Evolutionary conservation across 371 early-diverging fungal genomes (phyloP).

Genomic region (Umbelopsis sp.): DNA sequence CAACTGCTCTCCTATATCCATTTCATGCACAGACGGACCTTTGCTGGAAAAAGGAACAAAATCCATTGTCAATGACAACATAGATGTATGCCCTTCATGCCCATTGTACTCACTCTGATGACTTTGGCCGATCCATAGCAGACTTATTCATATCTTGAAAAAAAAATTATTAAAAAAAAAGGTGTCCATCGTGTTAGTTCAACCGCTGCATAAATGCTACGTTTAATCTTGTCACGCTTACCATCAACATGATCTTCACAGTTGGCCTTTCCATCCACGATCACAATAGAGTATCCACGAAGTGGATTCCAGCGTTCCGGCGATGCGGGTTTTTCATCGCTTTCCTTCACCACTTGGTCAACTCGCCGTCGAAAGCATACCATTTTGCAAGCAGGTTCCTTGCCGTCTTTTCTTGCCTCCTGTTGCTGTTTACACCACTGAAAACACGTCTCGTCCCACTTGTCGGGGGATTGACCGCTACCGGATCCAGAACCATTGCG

Average conservation of each 20-base stretch:
- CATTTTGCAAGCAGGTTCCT: conserved; percentile 5
- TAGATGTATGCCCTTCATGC: neutral
- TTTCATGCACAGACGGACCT: neutral
- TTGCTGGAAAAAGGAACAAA: neutral
- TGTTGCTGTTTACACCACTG: conserved; percentile 11
- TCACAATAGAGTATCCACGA: conserved; percentile 4
- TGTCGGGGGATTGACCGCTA: neutral
- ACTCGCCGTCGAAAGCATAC: conserved; percentile 10
- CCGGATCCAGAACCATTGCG: neutral
- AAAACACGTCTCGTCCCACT: conserved; percentile 11
- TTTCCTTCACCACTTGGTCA: neutral
- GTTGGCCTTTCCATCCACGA: conserved; percentile 7
- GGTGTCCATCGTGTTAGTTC: neutral
- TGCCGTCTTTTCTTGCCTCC: conserved; percentile 11
- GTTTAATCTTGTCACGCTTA: neutral
- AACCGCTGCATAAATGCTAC: too few species aligned
- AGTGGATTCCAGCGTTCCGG: neutral
- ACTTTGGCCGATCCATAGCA: neutral
- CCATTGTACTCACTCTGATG: neutral
- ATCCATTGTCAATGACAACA: neutral
- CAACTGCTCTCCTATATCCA: neutral
- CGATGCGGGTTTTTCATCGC: neutral
- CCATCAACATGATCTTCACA: conserved; percentile 17
- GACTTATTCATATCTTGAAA: conserved; percentile 1
- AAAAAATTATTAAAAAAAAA: neutral